These are phyloP conservation scores for Tephrocybe sp. DNA, from an alignment of 768 basidiomycete genomes.

Conservation along the genomic window DNA sequence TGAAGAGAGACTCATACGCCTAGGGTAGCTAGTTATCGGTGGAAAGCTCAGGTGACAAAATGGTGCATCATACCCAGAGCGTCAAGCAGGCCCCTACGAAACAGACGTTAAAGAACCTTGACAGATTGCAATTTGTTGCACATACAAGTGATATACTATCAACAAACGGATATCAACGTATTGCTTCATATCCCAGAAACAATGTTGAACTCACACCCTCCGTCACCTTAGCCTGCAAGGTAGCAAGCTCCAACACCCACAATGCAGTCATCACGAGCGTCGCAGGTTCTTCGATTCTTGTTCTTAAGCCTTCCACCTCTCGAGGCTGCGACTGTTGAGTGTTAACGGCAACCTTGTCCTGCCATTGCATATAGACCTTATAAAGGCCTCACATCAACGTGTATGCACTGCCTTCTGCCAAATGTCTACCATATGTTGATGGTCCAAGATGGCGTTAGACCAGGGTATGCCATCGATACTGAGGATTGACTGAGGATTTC, in stretches of 20 bases:
- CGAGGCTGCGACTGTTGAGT: too few relatives aligned
- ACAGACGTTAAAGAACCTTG: too few relatives aligned
- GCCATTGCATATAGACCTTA: neutral
- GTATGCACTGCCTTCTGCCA: too few relatives aligned
- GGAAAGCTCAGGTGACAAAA: neutral
- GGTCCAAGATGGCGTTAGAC: too few relatives aligned
- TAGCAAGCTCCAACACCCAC: neutral
- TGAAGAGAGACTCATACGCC: neutral
- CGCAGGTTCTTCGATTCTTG: too few relatives aligned
- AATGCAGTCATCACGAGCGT: neutral
- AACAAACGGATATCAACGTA: too few relatives aligned
- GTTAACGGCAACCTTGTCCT: neutral
- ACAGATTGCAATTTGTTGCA: neutral
- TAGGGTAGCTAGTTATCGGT: too few relatives aligned
- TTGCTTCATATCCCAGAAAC: too few relatives aligned
- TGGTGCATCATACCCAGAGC: neutral
- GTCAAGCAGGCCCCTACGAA: slow-evolving; percentile 2
- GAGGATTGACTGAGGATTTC: too few relatives aligned
- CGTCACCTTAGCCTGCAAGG: neutral
- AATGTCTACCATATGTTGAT: too few relatives aligned
- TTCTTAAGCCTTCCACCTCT: too few relatives aligned
- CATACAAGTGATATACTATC: neutral
- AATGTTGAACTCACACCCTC: neutral
- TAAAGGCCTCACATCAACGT: too few relatives aligned
- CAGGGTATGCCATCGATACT: neutral